Conservation (phyloP, 225 moss, liverwort and hornwort species). For the Takakia lepidozioides region DNA sequence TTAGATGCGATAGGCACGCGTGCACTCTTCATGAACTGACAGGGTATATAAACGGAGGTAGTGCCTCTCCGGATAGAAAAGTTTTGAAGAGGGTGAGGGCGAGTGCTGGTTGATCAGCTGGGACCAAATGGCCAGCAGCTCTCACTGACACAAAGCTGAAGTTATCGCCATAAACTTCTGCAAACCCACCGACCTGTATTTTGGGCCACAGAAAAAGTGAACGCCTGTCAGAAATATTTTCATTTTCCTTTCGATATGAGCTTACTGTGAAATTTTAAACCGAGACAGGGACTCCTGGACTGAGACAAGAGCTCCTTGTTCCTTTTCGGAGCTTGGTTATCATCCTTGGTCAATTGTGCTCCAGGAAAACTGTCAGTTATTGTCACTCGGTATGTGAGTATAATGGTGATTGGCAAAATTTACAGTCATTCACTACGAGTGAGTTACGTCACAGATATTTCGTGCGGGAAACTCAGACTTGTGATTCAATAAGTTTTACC, state of each 20-base stretch:
- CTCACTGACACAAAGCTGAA: slow-evolving; percentile 41
- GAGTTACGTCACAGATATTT: not conserved
- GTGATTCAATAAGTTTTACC: no score
- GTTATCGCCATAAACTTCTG: slow-evolving; percentile 34
- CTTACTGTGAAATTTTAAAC: not conserved
- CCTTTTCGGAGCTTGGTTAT: no score
- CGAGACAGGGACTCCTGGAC: no score
- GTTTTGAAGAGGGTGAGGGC: slow-evolving; percentile 33
- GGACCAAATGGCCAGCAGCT: slow-evolving; percentile 41
- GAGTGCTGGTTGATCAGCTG: slow-evolving; percentile 33
- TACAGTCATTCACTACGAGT: not conserved
- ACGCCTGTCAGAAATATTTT: not conserved
- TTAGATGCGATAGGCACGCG: no score
- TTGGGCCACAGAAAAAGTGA: slow-evolving; percentile 1
- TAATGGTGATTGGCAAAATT: not conserved
- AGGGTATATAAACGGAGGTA: not conserved
- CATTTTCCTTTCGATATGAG: not conserved
- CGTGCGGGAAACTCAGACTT: not conserved
- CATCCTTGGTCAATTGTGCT: no score
- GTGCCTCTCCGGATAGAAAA: slow-evolving; percentile 28
- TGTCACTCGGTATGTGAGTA: not conserved
- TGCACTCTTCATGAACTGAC: no score
- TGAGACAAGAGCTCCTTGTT: no score
- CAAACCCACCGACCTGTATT: slow-evolving; percentile 37
- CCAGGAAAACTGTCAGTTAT: not conserved